phyloP scores from a whole-genome alignment of 129 eudicot species.

The Logfia minima region DNA sequence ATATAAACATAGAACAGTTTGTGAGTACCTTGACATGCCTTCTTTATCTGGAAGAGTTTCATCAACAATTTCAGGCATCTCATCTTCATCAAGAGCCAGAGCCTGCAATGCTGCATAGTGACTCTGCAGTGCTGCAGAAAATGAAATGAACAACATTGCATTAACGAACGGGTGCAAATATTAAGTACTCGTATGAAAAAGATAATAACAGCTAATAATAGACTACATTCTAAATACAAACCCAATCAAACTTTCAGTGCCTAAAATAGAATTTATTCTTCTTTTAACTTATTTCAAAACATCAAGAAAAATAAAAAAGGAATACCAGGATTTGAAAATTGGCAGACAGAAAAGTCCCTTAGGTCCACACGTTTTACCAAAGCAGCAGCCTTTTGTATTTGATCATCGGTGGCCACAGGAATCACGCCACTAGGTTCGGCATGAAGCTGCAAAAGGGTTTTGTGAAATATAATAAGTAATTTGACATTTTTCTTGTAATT shows the following conservation, averaged over 20 bases:
- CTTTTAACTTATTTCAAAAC: background rate
- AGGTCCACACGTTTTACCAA: constrained; percentile 75
- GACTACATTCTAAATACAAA: background rate
- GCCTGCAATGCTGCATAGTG: constrained; percentile 97
- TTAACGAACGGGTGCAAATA: background rate
- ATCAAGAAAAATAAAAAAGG: constrained; percentile 12
- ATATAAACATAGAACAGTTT: background rate
- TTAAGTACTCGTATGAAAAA: background rate
- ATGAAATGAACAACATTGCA: background rate
- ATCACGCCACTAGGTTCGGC: constrained; percentile 44
- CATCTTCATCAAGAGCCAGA: constrained; percentile 92
- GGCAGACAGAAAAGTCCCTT: constrained; percentile 91
- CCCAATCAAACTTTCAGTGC: background rate
- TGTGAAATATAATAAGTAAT: background rate
- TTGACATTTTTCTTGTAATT: background rate
- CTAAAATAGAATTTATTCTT: background rate
- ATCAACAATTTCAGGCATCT: constrained; percentile 83
- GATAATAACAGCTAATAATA: background rate
- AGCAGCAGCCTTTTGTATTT: constrained; percentile 67
- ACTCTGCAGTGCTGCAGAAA: constrained; percentile 78
- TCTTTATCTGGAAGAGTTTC: constrained; percentile 95
- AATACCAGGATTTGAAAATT: constrained; percentile 92
- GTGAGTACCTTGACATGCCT: constrained; percentile 83
- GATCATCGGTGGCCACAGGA: constrained; percentile 72
- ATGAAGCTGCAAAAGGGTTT: constrained; percentile 52